Percentiles rank a stretch among this genome's conserved stretches.
Evolutionary conservation across 495 filamentous ascomycete species (phyloP).

Genomic region (Usnea hakonensis): DNA sequence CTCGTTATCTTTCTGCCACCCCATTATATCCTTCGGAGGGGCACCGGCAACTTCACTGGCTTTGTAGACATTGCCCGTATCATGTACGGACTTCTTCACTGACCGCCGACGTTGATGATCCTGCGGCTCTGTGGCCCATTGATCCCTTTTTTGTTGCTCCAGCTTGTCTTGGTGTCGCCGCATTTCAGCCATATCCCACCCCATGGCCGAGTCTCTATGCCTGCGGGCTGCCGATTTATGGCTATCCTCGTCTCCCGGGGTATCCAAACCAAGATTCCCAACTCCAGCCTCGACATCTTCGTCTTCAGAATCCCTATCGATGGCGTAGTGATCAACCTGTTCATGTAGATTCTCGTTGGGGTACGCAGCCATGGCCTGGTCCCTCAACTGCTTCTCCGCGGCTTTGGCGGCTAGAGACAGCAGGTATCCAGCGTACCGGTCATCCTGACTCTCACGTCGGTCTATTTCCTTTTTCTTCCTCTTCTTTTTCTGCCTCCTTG

Average conservation of each 20-base stretch:
- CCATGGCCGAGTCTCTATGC: constrained; percentile 38
- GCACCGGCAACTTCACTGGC: constrained; percentile 18
- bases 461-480: constrained; percentile 25
- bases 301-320: constrained; percentile 44
- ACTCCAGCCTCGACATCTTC: constrained; percentile 29
- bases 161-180: constrained; percentile 42
- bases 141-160: constrained; percentile 29
- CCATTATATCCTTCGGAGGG: constrained; percentile 30
- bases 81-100: constrained; percentile 10
- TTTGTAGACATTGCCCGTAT: constrained; percentile 21
- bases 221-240: background rate
- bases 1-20: constrained; percentile 40
- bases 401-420: constrained; percentile 67
- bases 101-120: constrained; percentile 13
- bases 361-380: constrained; percentile 63
- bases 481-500: constrained; percentile 35
- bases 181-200: constrained; percentile 47
- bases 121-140: constrained; percentile 11
- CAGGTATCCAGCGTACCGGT: constrained; percentile 63
- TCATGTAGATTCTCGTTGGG: constrained; percentile 59
- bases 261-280: constrained; percentile 37
- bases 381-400: constrained; percentile 63
- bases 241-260: constrained; percentile 12
- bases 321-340: constrained; percentile 52
- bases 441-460: constrained; percentile 55